phyloP scores from a whole-genome alignment of 441 rosid species.

The Lepidium campestre region DNA sequence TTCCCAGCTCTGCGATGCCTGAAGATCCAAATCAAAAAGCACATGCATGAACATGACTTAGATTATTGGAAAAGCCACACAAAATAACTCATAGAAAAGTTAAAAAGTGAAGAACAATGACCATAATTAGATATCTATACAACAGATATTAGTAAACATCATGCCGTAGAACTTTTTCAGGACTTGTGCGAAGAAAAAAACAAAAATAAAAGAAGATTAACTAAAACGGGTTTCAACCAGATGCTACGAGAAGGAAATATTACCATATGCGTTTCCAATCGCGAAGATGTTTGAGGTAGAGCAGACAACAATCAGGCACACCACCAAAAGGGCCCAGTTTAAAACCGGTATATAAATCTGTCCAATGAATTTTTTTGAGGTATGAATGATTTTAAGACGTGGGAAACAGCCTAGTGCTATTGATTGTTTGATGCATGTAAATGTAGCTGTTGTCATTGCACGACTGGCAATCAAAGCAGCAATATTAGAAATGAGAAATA shows the following conservation, averaged over 20 bases:
- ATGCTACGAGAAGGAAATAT: constrained; percentile 24
- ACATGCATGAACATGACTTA: background rate
- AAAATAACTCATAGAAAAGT: background rate
- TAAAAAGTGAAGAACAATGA: background rate
- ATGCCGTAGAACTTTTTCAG: background rate
- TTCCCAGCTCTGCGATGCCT: constrained; percentile 94
- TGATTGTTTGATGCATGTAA: constrained; percentile 96
- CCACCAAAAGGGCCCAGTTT: constrained; percentile 90
- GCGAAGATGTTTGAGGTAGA: constrained; percentile 68
- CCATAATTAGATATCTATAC: background rate
- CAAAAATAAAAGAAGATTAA: background rate
- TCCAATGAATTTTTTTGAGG: constrained; percentile 95
- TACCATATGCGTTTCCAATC: constrained; percentile 99
- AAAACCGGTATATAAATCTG: constrained; percentile 97
- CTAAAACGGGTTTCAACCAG: background rate
- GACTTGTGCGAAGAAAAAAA: background rate
- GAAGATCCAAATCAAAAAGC: constrained; percentile 21
- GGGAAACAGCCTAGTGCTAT: constrained; percentile 96
- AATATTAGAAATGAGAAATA: constrained; percentile 68
- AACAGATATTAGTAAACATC: background rate
- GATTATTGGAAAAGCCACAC: background rate
- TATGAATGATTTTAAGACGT: constrained; percentile 90
- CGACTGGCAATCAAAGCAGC: constrained; percentile 98
- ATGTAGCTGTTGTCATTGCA: constrained; percentile 96
- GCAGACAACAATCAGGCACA: constrained; percentile 72